Evolutionary conservation across 2,329 filamentous ascomycete species (phyloP).

Genomic region (Botryotinia narcissicola): DNA sequence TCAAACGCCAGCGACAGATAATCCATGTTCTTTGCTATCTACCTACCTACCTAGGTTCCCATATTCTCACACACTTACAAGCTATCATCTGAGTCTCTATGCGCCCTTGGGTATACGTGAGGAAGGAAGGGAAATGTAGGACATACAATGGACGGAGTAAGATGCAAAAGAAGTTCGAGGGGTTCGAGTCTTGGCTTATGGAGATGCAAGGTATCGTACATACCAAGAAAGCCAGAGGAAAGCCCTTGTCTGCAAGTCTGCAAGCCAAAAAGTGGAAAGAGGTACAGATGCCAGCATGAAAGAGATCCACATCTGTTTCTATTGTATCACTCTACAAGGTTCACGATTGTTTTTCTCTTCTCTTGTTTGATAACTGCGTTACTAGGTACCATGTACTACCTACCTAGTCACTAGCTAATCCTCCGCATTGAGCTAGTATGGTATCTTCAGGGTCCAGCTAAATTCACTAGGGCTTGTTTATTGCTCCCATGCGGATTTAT

Average conservation of each 20-base stretch:
- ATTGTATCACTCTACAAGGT: neutral
- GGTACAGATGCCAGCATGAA: neutral
- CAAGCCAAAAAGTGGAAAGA: neutral
- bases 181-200: neutral
- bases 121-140: neutral
- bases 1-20: neutral
- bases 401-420: neutral
- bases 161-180: neutral
- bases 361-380: neutral
- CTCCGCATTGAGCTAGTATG: neutral
- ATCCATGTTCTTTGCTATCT: neutral
- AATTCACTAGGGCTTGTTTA: neutral
- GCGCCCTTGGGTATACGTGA: neutral
- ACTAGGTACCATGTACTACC: neutral
- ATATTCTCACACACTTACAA: neutral
- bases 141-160: neutral
- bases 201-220: neutral
- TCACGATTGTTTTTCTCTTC: neutral
- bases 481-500: neutral
- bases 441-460: neutral
- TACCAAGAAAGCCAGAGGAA: neutral
- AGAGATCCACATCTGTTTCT: neutral
- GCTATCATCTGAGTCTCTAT: neutral
- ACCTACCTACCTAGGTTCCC: neutral
- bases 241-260: neutral